Percentiles rank a stretch among this genome's conserved stretches.
These are phyloP conservation scores for Vicia faba DNA, from an alignment of 306 rosid species.

Conservation along the genomic window DNA sequence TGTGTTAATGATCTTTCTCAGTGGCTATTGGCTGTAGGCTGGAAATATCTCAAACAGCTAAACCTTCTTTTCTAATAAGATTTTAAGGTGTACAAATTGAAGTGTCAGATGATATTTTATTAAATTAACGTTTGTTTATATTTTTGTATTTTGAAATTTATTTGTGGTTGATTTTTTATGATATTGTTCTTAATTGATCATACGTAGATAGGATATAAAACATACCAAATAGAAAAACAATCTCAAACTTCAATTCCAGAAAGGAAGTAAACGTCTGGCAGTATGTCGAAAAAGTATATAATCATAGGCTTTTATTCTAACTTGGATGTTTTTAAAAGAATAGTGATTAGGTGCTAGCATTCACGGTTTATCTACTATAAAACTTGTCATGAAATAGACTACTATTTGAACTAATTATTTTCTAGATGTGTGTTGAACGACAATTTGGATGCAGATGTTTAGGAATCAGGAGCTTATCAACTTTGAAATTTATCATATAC, in stretches of 20 bases:
- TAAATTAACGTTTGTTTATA: background rate
- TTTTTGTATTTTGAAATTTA: background rate
- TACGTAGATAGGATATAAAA: background rate
- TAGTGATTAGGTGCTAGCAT: background rate
- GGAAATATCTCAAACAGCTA: constrained; percentile 15
- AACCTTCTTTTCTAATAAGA: constrained; percentile 18
- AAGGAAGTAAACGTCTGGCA: constrained; percentile 5
- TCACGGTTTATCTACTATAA: background rate
- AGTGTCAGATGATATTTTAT: constrained; percentile 8
- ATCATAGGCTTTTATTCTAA: constrained; percentile 1
- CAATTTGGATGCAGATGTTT: constrained; percentile 6
- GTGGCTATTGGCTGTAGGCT: background rate
- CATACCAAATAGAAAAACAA: background rate
- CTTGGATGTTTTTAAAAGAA: background rate
- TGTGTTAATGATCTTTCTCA: constrained; percentile 20
- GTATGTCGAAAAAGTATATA: constrained; percentile 1
- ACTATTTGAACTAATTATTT: background rate
- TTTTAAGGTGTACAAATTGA: constrained; percentile 12
- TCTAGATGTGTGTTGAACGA: constrained; percentile 6
- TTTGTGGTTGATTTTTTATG: background rate
- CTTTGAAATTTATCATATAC: constrained; percentile 4
- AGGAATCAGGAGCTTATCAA: constrained; percentile 6
- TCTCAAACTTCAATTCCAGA: constrained; percentile 2
- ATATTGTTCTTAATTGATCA: constrained; percentile 5
- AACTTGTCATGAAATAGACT: constrained; percentile 23